Base-by-base conservation (phyloP, 2,329 filamentous ascomycete species). In the Beauveria sp. region DNA sequence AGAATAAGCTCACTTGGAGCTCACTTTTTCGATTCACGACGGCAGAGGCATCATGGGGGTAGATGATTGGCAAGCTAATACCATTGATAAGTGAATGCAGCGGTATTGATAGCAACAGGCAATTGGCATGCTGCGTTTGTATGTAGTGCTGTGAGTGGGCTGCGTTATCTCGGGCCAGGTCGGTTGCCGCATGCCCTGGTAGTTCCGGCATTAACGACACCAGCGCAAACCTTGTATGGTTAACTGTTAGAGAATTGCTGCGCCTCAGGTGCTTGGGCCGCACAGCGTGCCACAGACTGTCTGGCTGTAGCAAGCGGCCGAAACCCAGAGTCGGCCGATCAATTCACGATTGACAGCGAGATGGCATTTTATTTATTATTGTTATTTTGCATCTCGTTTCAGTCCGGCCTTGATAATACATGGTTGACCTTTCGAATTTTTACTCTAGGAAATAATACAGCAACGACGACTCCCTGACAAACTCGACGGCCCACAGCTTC, bases 41-140 rank as follows among this genome's bases (percentile, higher is more conserved):
- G 31, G 20, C 7, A 43, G n/a, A n/a, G 14, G 20, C 49, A 48
- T 46, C 12, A 18, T 54, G 57, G 16, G 12, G 38, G 16, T 3
- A n/a, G 45, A 14, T 8, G 5, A 9, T 42, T 31, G 48, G 22
- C 38, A 43, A 52, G 26, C 26, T 12, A 51, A 34, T 52, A 38
- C 14, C 20, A 18, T 60, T 34, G 40, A 45, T 34, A 12, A 5
- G 9, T 40, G 16, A 50, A 50, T 28, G 22, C n/a, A 42, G 12
- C 38, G 38, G 46, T 46, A 59, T 51, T 34, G 56, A 59, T 59
- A 59, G 56, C 46, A 59, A 59, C 46, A 46, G 12, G 52, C 16
- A 18, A 18, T 42, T 26, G 12, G n/a, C 31, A 20, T 38, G 49
- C 31, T 38, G 49, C 49, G n/a, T 52, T 8, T 52, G 34, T n/a